phyloP scores from a whole-genome alignment of 2,329 filamentous ascomycete genomes.

The Xylariaceae sp. region DNA sequence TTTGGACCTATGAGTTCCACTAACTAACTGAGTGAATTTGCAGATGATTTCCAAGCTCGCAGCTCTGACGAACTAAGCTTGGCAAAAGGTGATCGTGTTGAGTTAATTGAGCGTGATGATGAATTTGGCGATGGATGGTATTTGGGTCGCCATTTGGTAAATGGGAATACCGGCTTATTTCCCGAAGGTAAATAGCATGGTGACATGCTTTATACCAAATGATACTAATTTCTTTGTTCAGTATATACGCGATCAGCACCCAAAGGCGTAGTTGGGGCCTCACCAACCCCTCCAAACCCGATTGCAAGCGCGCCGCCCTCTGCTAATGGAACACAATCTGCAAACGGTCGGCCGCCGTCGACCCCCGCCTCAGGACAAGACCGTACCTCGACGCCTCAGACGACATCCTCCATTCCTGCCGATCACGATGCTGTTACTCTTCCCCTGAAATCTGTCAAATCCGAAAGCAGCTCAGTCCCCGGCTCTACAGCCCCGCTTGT shows the following conservation, averaged over 20 bases:
- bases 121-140: conserved; percentile 91
- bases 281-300: conserved; percentile 33
- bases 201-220: conserved; percentile 2
- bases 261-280: conserved; percentile 42
- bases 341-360: conserved; percentile 28
- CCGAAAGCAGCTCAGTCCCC: conserved; percentile 35
- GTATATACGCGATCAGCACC: conserved; percentile 65
- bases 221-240: conserved; percentile 35
- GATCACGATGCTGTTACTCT: conserved; percentile 42
- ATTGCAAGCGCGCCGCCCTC: conserved; percentile 30
- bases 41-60: conserved; percentile 78
- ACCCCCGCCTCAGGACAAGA: conserved; percentile 35
- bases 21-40: conserved; percentile 6
- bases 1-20: neutral
- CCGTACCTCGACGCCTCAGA: conserved; percentile 24
- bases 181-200: conserved; percentile 68
- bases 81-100: conserved; percentile 79
- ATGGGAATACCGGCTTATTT: conserved; percentile 76
- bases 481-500: conserved; percentile 32
- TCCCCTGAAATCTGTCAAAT: conserved; percentile 46
- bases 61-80: conserved; percentile 92
- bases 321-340: conserved; percentile 29
- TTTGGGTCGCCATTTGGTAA: conserved; percentile 72
- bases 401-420: conserved; percentile 24
- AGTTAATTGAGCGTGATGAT: conserved; percentile 82